A percentile compares a stretch with the other conserved stretches of the same genome.
These are phyloP conservation scores for Conticribra guillardii DNA, from an alignment of 108 stramenopile genomes.

Conservation along the genomic window DNA sequence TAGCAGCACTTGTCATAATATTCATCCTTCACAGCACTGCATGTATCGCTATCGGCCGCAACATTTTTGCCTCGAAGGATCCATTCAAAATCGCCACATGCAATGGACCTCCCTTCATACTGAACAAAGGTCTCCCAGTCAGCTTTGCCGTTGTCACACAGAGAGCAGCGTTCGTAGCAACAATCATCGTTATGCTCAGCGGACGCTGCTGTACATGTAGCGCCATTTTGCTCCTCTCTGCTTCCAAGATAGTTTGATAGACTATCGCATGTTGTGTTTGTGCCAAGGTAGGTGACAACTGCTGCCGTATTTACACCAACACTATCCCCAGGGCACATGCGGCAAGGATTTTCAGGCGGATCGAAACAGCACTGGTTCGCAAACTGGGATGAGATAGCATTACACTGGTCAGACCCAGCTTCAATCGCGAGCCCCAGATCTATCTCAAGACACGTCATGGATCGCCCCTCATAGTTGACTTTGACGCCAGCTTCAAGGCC, in stretches of 20 bases:
- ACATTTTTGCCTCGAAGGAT: constrained; percentile 34
- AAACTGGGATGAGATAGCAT: constrained; percentile 25
- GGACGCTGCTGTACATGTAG: constrained; percentile 29
- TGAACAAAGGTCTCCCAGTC: constrained; percentile 48
- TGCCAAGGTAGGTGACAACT: constrained; percentile 42
- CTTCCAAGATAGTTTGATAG: constrained; percentile 52
- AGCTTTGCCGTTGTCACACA: constrained; percentile 48
- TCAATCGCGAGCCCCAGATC: constrained; percentile 38
- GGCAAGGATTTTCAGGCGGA: constrained; percentile 44
- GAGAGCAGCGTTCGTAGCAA: constrained; percentile 45
- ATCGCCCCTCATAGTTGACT: constrained; percentile 45
- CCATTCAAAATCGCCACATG: constrained; percentile 56
- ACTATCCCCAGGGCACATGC: constrained; percentile 38
- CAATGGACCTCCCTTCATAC: constrained; percentile 38
- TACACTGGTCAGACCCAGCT: constrained; percentile 40
- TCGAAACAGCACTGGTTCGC: constrained; percentile 41
- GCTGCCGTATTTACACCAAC: constrained; percentile 31
- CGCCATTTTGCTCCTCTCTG: constrained; percentile 44
- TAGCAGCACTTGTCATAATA: constrained; percentile 46
- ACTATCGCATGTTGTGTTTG: constrained; percentile 47
- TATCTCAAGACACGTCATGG: constrained; percentile 49
- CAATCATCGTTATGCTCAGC: constrained; percentile 38
- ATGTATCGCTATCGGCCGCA: constrained; percentile 42
- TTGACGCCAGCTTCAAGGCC: constrained; percentile 51
- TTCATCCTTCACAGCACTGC: constrained; percentile 40